phyloP scores from a whole-genome alignment of 2,329 filamentous ascomycete species.

The Diaporthe aspalathi region DNA sequence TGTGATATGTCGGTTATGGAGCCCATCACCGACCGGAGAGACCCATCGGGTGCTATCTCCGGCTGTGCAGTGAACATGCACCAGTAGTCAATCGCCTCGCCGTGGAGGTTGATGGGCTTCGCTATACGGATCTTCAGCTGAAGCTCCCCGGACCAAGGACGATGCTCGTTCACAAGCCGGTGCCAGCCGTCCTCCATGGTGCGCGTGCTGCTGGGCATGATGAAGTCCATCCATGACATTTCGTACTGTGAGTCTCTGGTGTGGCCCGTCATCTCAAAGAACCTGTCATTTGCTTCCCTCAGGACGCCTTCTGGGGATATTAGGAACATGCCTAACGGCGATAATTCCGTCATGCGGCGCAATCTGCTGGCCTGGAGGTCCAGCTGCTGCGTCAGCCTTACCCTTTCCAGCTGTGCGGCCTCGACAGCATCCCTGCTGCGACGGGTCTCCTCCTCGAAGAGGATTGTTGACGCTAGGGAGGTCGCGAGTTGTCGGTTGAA shows the following conservation, averaged over 20 bases:
- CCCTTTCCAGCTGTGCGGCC: constrained; percentile 49
- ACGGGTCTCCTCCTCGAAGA: constrained; percentile 73
- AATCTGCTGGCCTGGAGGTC: constrained; percentile 51
- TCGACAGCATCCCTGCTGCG: constrained; percentile 54
- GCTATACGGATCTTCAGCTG: constrained; percentile 52
- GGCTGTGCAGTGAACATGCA: constrained; percentile 53
- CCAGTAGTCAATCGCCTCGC: constrained; percentile 57
- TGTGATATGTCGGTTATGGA: constrained; percentile 57
- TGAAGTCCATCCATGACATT: constrained; percentile 55
- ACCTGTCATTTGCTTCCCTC: constrained; percentile 58
- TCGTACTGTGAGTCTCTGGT: constrained; percentile 51
- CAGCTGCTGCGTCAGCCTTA: constrained; percentile 49
- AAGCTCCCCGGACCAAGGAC: constrained; percentile 54
- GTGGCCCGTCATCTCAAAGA: constrained; percentile 60
- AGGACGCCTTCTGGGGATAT: constrained; percentile 54
- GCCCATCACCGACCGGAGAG: constrained; percentile 52
- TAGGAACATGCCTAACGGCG: constrained; percentile 53
- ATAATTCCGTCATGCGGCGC: constrained; percentile 52
- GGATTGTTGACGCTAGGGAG: constrained; percentile 71
- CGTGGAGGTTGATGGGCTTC: constrained; percentile 49
- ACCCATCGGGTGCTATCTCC: constrained; percentile 49
- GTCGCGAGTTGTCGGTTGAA: constrained; percentile 65
- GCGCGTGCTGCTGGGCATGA: constrained; percentile 50
- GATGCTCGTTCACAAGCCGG: constrained; percentile 48
- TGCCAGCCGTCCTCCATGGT: constrained; percentile 53